Conservation (phyloP, 129 eudicot species). For the Lactuca sativa region DNA sequence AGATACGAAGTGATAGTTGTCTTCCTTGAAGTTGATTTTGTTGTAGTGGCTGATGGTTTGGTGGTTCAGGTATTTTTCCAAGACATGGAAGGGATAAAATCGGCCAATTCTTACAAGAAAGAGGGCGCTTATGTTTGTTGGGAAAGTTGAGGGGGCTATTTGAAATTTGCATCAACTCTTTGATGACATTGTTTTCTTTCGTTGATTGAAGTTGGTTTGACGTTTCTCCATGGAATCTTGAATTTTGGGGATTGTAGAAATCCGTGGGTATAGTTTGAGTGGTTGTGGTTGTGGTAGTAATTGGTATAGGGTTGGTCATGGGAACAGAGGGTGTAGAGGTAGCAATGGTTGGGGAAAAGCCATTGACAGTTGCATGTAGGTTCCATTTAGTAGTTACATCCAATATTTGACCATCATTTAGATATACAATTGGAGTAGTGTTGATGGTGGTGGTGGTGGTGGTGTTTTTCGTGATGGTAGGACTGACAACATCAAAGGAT, state of each 20-base stretch:
- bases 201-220: conserved; percentile 45
- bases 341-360: conserved; percentile 43
- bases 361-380: conserved; percentile 58
- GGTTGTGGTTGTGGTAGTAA: not conserved
- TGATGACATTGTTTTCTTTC: conserved; percentile 13
- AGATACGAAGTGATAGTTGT: conserved; percentile 27
- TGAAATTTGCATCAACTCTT: conserved; percentile 47
- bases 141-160: conserved; percentile 41
- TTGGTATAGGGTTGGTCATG: not conserved
- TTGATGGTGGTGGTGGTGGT: not conserved
- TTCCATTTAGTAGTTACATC: conserved; percentile 41
- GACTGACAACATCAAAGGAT: not conserved
- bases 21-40: conserved; percentile 20
- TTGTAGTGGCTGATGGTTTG: conserved; percentile 13
- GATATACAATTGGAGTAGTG: not conserved
- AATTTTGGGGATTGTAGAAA: not conserved
- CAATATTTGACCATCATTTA: not conserved
- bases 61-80: conserved; percentile 39
- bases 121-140: conserved; percentile 14
- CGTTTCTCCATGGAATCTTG: conserved; percentile 20
- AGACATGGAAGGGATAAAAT: conserved; percentile 45
- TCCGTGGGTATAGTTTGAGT: not conserved
- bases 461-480: not conserved
- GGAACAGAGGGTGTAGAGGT: conserved; percentile 17
- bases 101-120: conserved; percentile 31